Conservation (phyloP, 2,329 filamentous ascomycete genomes). For the Cladosporium oxysporum region DNA sequence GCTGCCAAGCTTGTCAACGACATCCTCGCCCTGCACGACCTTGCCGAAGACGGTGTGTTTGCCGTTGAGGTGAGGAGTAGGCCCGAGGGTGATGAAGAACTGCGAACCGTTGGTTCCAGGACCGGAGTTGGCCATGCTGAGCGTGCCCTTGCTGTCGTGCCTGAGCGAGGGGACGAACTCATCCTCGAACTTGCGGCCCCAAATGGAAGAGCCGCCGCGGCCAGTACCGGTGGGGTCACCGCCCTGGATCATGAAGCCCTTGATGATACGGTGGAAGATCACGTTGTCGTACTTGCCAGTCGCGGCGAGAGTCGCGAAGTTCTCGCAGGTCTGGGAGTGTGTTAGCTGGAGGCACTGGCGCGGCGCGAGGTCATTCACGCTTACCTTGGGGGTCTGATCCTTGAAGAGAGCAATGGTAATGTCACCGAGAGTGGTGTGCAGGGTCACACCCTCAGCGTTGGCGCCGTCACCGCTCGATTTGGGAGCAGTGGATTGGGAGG, state of each 20-base stretch:
- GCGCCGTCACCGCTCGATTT: slow-evolving; percentile 2
- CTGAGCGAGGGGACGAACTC: slow-evolving; percentile 78
- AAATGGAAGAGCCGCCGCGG: slow-evolving; percentile 74
- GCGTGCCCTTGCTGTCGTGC: slow-evolving; percentile 75
- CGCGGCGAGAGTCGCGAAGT: slow-evolving; percentile 38
- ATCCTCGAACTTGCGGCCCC: slow-evolving; percentile 83
- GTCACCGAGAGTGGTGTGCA: slow-evolving; percentile 38
- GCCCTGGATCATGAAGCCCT: slow-evolving; percentile 92
- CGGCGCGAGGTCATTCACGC: neutral
- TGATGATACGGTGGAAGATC: slow-evolving; percentile 58
- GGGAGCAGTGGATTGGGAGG: neutral
- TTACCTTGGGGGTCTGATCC: slow-evolving; percentile 36
- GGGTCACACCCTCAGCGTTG: slow-evolving; percentile 31
- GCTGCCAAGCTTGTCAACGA: slow-evolving; percentile 84
- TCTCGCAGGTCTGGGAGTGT: slow-evolving; percentile 34
- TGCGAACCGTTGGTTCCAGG: slow-evolving; percentile 88
- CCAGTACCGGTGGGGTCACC: slow-evolving; percentile 38
- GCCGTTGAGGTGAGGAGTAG: slow-evolving; percentile 79
- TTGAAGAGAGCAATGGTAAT: slow-evolving; percentile 37
- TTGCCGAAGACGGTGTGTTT: slow-evolving; percentile 96
- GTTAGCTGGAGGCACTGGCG: neutral
- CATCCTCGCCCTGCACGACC: slow-evolving; percentile 85
- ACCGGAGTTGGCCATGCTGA: slow-evolving; percentile 94
- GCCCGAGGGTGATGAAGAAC: slow-evolving; percentile 80
- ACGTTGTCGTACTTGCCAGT: slow-evolving; percentile 40